Evolutionary conservation across 1,139 yeast species (phyloP).

Genomic region (Kazachstania sp.): DNA sequence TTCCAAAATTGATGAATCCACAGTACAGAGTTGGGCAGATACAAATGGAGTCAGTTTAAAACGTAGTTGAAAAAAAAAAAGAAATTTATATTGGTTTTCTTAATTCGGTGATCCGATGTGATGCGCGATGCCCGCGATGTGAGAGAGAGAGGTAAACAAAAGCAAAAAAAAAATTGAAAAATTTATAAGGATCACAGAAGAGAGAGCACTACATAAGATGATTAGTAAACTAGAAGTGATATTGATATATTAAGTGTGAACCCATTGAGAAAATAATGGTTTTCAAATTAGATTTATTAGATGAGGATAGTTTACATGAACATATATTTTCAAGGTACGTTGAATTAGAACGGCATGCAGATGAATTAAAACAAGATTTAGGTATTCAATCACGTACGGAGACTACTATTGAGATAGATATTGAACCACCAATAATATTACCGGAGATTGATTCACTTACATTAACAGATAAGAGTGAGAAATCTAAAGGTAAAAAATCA

Average conservation of each 20-base stretch:
- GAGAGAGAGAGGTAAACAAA: neutral
- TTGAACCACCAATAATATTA: slow-evolving; percentile 14
- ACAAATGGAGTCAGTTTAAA: slow-evolving; percentile 31
- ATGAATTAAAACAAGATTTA: slow-evolving; percentile 26
- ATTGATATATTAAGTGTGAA: too few relatives aligned
- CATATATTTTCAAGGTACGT: slow-evolving; percentile 28
- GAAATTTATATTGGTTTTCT: too few relatives aligned
- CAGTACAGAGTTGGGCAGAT: slow-evolving; percentile 30
- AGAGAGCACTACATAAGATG: neutral
- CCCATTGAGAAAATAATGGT: slow-evolving; percentile 1
- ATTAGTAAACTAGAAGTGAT: too few relatives aligned
- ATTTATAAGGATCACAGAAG: neutral
- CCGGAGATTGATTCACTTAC: neutral
- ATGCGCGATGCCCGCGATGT: too few relatives aligned
- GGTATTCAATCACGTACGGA: slow-evolving; percentile 21
- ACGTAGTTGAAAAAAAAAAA: slow-evolving; percentile 1
- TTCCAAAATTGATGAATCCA: slow-evolving; percentile 21
- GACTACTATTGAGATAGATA: slow-evolving; percentile 14
- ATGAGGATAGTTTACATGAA: slow-evolving; percentile 24
- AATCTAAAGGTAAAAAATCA: neutral
- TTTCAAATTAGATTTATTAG: slow-evolving; percentile 6
- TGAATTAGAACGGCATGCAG: slow-evolving; percentile 15
- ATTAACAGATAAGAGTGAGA: neutral
- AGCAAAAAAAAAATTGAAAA: neutral
- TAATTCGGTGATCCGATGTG: too few relatives aligned